Percentiles rank a stretch among this genome's conserved stretches.
Evolutionary conservation across 306 rosid genomes (phyloP).

Genomic region (Elaeagnus macrophylla): DNA sequence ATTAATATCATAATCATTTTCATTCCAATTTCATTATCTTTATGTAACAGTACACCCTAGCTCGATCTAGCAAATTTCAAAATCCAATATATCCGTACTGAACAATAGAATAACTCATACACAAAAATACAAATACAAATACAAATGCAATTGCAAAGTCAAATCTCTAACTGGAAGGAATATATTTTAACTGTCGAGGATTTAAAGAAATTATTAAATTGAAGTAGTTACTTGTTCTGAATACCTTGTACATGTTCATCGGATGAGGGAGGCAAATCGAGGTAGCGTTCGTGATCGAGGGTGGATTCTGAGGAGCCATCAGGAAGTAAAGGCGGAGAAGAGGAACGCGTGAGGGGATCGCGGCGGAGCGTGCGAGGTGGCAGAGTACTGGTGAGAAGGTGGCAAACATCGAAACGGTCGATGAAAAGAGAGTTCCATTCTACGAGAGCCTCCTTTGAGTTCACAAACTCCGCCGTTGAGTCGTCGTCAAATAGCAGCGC

Average conservation of each 20-base stretch:
- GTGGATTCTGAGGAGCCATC: slow-evolving; percentile 38
- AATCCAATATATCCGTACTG: too few relatives aligned
- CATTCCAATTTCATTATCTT: too few relatives aligned
- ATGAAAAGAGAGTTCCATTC: slow-evolving; percentile 83
- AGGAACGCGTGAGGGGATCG: slow-evolving; percentile 7
- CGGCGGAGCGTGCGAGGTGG: slow-evolving; percentile 65
- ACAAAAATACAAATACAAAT: too few relatives aligned
- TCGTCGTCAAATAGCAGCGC: slow-evolving; percentile 80
- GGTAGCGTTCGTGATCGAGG: slow-evolving; percentile 61
- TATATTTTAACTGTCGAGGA: too few relatives aligned
- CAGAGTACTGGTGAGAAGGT: slow-evolving; percentile 54
- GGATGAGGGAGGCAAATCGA: slow-evolving; percentile 53
- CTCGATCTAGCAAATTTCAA: too few relatives aligned
- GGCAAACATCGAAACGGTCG: slow-evolving; percentile 90
- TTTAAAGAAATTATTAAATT: too few relatives aligned
- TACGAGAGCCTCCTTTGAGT: slow-evolving; percentile 65
- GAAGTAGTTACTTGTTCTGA: not conserved
- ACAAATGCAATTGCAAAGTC: too few relatives aligned
- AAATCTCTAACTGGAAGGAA: too few relatives aligned
- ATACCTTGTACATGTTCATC: slow-evolving; percentile 50
- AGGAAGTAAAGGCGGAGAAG: slow-evolving; percentile 12
- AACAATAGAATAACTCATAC: too few relatives aligned
- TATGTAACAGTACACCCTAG: too few relatives aligned
- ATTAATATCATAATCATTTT: too few relatives aligned
- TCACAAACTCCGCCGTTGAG: slow-evolving; percentile 59